Percentiles rank a stretch among this genome's conserved stretches.
phyloP scores from a whole-genome alignment of 805 yeast genomes.

The Zygosaccharomyces kombuchaensis region DNA sequence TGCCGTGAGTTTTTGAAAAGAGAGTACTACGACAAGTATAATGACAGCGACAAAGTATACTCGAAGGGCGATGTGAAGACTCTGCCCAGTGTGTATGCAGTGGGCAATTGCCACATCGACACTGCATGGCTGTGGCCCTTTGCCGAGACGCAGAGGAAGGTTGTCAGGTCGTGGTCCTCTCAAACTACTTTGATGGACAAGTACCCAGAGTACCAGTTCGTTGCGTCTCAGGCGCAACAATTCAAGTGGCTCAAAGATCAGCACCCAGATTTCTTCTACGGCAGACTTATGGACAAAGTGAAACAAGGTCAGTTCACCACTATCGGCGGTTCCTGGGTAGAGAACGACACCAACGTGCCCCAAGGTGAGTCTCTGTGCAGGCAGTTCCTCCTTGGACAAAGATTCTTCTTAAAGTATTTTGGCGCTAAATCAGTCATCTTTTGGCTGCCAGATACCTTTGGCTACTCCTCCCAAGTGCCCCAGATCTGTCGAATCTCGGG shows the following conservation, averaged over 20 bases:
- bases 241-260: conserved; percentile 86
- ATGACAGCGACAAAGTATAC: conserved; percentile 64
- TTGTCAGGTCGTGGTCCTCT: conserved; percentile 93
- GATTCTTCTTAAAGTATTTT: conserved; percentile 75
- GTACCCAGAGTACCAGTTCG: conserved; percentile 91
- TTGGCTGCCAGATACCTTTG: conserved; percentile 98
- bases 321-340: conserved; percentile 98
- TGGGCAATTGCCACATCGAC: conserved; percentile 96
- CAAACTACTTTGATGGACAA: conserved; percentile 79
- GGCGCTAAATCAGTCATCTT: conserved; percentile 70
- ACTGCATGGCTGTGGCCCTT: conserved; percentile 99
- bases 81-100: conserved; percentile 63
- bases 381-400: conserved; percentile 86
- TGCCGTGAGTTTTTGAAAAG: conserved; percentile 65
- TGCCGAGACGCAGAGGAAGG: conserved; percentile 89
- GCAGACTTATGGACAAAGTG: conserved; percentile 57
- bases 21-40: conserved; percentile 56
- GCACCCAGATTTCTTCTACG: conserved; percentile 73
- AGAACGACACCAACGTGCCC: conserved; percentile 95
- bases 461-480: conserved; percentile 92
- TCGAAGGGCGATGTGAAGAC: conserved; percentile 37
- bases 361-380: conserved; percentile 85
- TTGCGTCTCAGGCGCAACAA: conserved; percentile 94
- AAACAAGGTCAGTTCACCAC: conserved; percentile 75
- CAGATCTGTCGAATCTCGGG: conserved; percentile 88